Evolutionary conservation across 2,329 filamentous ascomycete genomes (phyloP), one percentile per base, ranked within the genome.

Genomic region (Aspergillus felis): DNA sequence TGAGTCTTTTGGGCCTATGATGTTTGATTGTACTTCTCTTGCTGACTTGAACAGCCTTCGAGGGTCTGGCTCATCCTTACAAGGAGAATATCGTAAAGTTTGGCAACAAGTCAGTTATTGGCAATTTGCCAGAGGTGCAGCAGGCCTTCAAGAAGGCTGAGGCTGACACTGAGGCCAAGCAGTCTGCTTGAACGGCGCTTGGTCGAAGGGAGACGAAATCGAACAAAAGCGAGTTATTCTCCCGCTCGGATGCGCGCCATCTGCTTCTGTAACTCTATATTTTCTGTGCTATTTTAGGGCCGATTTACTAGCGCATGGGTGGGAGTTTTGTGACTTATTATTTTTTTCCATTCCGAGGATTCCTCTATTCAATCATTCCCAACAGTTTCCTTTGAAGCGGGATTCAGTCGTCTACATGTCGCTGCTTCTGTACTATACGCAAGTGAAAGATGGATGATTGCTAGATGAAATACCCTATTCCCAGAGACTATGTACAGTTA

Each of bases 1-100:
- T 84, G 64, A 68, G 80, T 76, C 44, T 35, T 54, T 8, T 10
- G 44, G 32, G 28, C 32, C 14, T 41, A 29, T 14, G 6, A 32
- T 27, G 2, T 29, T 47, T 4, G 27, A 17, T 5, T 17, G 44
- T 42, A 17, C 20, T 27, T 44, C 12, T 3, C 9, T 12, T 24
- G 20, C 66, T 69, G 55, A 64, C 54, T 22, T 27, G 5, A 56
- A 54, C 63, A 84, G 92, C 90, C 5, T 99, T 97, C 75, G 95
- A 99, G 78, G 92, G 93, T n/a, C 81, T 85, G 42, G 86, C 86
- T 25, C 92, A 99, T 79, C 95, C 94, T 42, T 97, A 97, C 75
- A 90, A 90, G 83, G 77, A 87, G 75, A 99, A 99, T 71, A 77
- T 97, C 61, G 76, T 97, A 52, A 85, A 84, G 71, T 88, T 93